Percentiles rank a stretch among this genome's conserved stretches.
These are phyloP conservation scores for Porodaedalea pini DNA, from an alignment of 1,284 basidiomycete species.

Conservation along the genomic window DNA sequence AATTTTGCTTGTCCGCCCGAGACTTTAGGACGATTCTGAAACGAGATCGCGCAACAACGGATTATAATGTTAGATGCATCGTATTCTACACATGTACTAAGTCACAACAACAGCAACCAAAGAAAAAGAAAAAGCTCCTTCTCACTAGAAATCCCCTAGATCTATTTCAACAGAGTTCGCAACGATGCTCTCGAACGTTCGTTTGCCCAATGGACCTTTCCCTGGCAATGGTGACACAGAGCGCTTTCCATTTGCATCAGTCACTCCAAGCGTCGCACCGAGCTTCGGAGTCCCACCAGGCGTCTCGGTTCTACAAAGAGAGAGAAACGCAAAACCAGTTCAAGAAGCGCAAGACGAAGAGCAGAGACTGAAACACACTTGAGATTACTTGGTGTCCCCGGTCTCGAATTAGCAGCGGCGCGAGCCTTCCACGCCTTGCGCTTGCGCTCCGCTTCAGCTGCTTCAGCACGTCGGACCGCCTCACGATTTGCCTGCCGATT, in stretches of 20 bases:
- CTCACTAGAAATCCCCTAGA: conserved; percentile 64
- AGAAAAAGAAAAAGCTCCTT: background rate
- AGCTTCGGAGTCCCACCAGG: conserved; percentile 23
- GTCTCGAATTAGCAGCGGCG: conserved; percentile 39
- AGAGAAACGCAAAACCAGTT: conserved; percentile 22
- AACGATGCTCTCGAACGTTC: conserved; percentile 51
- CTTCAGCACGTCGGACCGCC: conserved; percentile 72
- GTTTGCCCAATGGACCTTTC: conserved; percentile 33
- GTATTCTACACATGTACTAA: background rate
- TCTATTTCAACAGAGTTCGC: conserved; percentile 71
- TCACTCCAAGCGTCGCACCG: conserved; percentile 25
- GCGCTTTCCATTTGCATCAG: conserved; percentile 29
- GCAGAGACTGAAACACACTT: conserved; percentile 39
- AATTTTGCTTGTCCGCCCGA: too few species aligned
- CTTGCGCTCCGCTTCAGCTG: conserved; percentile 61
- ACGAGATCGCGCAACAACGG: too few species aligned
- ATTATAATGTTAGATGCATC: background rate
- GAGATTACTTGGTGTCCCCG: conserved; percentile 56
- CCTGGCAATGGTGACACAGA: conserved; percentile 42
- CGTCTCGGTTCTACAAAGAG: conserved; percentile 1
- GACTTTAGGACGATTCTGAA: too few species aligned
- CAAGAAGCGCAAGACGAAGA: background rate
- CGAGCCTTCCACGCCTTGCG: conserved; percentile 52
- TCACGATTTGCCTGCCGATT: conserved; percentile 82
- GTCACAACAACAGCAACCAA: background rate